Base-by-base conservation (phyloP, 306 rosid genomes). In the Carpinus fangiana region DNA sequence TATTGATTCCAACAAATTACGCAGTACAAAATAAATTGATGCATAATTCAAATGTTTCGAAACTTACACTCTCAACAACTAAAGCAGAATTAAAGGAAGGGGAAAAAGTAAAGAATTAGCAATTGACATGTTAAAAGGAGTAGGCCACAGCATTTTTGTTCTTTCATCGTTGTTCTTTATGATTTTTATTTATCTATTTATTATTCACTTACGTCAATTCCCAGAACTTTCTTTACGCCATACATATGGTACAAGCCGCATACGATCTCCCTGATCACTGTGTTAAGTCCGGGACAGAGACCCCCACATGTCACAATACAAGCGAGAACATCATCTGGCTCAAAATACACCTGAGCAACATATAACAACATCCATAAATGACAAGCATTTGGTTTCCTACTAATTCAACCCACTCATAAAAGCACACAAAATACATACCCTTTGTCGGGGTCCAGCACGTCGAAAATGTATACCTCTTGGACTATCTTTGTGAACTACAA, bases 381-480 rank as follows among this genome's bases (percentile, higher is more conserved):
- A 47, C 72, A 53, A 68, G 3, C 20, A 73, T 23, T 64, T 52
- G 14, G 59, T 5, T 21, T 64, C 51, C 48, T 31, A 5, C 81
- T 45, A 59, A 57, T 57, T 57, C 73, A 75, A 70, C 34, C 36
- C 14, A 60, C 68, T 11, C n/a, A 41, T 41, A 16, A n/a, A 12
- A 76, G 70, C 20, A 78, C 55, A 26, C 71, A 34, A 55, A 38
- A 41, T 5, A 50, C 76, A 67, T 88, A 88, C 99, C 85, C 67
- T 87, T 75, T 95, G 99, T n/a, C 99, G 96, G 0, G 99, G 99
- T 51, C 99, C 99, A 10, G 99, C 99, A 0, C 98, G 97, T 54
- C 99, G 87, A 73, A 95, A 95, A 87, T 95, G 99, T 70, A 83
- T 77, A 20, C 99, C 98, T 77, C 98, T 84, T 55, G 93, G 96